Percentiles rank a stretch among this genome's conserved stretches.
phyloP scores from a whole-genome alignment of 371 early-diverging fungal genomes.

The Chytridium lagenaria region DNA sequence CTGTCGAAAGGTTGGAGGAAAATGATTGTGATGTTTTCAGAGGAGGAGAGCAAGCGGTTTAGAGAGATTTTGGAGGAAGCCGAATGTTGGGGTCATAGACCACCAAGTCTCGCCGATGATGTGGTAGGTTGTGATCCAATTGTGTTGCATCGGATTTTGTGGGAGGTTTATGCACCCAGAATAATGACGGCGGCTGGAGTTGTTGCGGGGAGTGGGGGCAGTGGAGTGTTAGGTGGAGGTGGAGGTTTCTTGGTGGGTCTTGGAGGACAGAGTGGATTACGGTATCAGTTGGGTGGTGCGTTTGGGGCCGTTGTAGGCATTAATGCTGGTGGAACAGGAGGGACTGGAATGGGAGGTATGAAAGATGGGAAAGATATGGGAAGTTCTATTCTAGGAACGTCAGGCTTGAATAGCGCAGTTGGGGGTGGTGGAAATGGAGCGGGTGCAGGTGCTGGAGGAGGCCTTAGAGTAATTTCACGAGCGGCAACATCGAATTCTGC shows the following conservation, averaged over 20 bases:
- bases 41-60: conserved; percentile 23
- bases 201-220: neutral
- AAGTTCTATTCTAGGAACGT: neutral
- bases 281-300: neutral
- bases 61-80: conserved; percentile 36
- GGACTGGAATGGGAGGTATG: neutral
- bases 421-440: neutral
- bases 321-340: neutral
- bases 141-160: neutral
- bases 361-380: neutral
- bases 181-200: neutral
- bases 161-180: conserved; percentile 12
- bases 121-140: conserved; percentile 14
- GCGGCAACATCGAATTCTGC: conserved; percentile 9
- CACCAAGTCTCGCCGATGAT: conserved; percentile 29
- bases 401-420: neutral
- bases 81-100: conserved; percentile 40
- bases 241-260: no score
- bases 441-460: conserved; percentile 13
- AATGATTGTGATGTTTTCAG: conserved; percentile 21
- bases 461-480: neutral
- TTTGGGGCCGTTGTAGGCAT: neutral
- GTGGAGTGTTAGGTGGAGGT: neutral
- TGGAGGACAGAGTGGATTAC: neutral
- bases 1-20: conserved; percentile 30